These are phyloP conservation scores for Nemania sp. DNA, from an alignment of 2,329 filamentous ascomycete genomes.

Conservation along the genomic window DNA sequence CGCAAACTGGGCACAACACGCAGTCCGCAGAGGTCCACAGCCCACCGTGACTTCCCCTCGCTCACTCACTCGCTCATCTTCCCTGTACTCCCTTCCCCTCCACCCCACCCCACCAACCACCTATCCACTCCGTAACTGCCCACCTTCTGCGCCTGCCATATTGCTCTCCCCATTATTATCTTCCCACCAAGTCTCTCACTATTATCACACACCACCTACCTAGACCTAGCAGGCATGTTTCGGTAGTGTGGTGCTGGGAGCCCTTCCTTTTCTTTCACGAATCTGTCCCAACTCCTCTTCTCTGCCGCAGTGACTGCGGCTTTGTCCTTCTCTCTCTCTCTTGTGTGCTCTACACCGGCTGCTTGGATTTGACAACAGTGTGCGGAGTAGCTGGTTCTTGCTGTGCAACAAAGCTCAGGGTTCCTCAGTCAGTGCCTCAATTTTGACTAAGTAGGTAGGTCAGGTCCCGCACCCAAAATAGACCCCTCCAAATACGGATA, in stretches of 20 bases:
- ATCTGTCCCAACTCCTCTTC: not conserved
- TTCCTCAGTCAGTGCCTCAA: not conserved
- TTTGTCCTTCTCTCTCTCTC: too few species aligned
- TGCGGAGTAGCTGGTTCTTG: too few species aligned
- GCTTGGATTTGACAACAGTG: too few species aligned
- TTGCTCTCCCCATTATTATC: not conserved
- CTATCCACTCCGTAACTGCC: too few species aligned
- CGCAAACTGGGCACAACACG: too few species aligned
- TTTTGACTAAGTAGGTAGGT: not conserved
- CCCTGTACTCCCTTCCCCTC: not conserved
- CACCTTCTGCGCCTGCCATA: too few species aligned
- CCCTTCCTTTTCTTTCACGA: constrained; percentile 12
- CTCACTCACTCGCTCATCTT: not conserved
- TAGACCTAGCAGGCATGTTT: constrained; percentile 13
- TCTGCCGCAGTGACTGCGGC: too few species aligned
- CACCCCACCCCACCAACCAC: too few species aligned
- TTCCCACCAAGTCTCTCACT: constrained; percentile 3
- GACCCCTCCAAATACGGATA: constrained; percentile 10
- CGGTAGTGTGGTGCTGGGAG: constrained; percentile 15
- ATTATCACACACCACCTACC: constrained; percentile 15
- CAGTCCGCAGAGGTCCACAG: too few species aligned
- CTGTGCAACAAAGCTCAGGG: not conserved
- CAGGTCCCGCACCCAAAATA: constrained; percentile 12
- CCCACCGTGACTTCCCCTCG: not conserved
- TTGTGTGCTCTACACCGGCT: too few species aligned